Conservation (phyloP, 2,329 filamentous ascomycete genomes). For the Juglanconis sp. region DNA sequence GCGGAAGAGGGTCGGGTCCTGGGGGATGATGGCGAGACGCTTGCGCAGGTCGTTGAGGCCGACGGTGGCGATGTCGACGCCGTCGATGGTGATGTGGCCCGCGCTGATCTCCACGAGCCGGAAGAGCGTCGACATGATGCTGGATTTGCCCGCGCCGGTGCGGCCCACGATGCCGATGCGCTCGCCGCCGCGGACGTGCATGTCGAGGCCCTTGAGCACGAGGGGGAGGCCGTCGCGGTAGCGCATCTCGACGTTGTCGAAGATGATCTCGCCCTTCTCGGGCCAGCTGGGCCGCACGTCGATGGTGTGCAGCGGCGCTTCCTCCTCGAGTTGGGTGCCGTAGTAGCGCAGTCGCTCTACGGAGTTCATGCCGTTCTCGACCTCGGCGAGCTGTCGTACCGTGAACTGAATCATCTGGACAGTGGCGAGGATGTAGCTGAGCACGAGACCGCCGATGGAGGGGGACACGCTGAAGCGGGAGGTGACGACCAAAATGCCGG, state of each 20-base stretch:
- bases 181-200: constrained; percentile 73
- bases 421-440: constrained; percentile 90
- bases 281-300: constrained; percentile 78
- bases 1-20: constrained; percentile 64
- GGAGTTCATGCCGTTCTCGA: constrained; percentile 97
- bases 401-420: constrained; percentile 97
- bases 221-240: constrained; percentile 71
- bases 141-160: constrained; percentile 64
- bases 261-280: constrained; percentile 76
- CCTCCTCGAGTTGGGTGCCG: constrained; percentile 80
- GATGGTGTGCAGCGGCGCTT: constrained; percentile 76
- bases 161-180: constrained; percentile 70
- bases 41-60: constrained; percentile 59
- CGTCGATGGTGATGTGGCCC: constrained; percentile 44
- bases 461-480: constrained; percentile 82
- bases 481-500: constrained; percentile 87
- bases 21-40: constrained; percentile 62
- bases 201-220: constrained; percentile 66
- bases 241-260: constrained; percentile 74
- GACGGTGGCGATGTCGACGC: constrained; percentile 53
- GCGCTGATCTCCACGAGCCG: constrained; percentile 47
- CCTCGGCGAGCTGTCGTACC: constrained; percentile 87
- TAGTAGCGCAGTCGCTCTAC: constrained; percentile 92
- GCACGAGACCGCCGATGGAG: constrained; percentile 79
- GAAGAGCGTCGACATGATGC: constrained; percentile 63